Percentiles rank a stretch among this genome's conserved stretches.
Conservation (phyloP, 2,329 filamentous ascomycete genomes). For the Hypoxylon sp. region DNA sequence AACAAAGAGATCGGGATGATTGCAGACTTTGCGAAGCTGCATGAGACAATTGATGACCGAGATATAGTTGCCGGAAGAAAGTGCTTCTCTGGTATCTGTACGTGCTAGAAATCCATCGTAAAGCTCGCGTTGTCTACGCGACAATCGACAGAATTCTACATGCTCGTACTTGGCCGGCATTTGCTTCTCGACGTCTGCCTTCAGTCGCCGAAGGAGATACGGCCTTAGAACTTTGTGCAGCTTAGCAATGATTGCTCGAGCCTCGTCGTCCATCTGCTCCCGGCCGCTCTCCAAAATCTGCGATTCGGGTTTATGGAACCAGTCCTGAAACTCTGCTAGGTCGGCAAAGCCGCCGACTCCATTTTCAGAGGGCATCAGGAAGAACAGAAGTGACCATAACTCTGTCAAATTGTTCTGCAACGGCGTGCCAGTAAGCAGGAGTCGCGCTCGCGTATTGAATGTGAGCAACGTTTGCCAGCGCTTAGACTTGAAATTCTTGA, state of each 20-base stretch:
- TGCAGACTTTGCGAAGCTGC: conserved; percentile 97
- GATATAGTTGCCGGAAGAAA: conserved; percentile 93
- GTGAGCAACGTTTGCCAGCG: conserved; percentile 95
- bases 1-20: conserved; percentile 96
- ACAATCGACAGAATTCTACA: conserved; percentile 93
- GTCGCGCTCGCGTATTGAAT: conserved; percentile 87
- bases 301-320: conserved; percentile 93
- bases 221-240: conserved; percentile 93
- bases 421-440: conserved; percentile 92
- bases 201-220: conserved; percentile 88
- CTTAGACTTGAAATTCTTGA: conserved; percentile 99
- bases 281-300: conserved; percentile 95
- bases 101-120: conserved; percentile 97
- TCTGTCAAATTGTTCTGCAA: conserved; percentile 97
- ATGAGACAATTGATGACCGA: conserved; percentile 99
- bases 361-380: conserved; percentile 90
- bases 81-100: conserved; percentile 85
- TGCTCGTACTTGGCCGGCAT: conserved; percentile 99
- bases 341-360: conserved; percentile 91
- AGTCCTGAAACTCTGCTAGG: conserved; percentile 93
- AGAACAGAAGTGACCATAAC: conserved; percentile 95
- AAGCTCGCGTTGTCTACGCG: conserved; percentile 91
- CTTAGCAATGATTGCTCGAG: conserved; percentile 88
- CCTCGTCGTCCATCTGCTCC: conserved; percentile 93
- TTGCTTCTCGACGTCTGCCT: conserved; percentile 97